These are phyloP conservation scores for Avicennia marina DNA, from an alignment of 257 asterid species.

Conservation along the genomic window DNA sequence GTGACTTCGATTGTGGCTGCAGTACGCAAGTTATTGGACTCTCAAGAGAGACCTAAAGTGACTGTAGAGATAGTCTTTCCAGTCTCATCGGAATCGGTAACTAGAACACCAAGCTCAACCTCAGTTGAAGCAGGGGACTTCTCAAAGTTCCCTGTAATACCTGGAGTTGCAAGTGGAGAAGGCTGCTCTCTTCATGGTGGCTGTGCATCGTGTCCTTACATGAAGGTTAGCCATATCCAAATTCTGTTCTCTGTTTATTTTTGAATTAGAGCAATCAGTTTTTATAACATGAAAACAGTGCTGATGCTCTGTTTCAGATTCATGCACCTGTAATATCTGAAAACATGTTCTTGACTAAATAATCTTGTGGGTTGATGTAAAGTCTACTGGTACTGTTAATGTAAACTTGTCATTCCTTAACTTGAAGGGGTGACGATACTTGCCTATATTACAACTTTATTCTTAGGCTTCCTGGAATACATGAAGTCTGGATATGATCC, in stretches of 20 bases:
- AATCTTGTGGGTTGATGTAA: no score
- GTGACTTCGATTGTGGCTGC: constrained; percentile 85
- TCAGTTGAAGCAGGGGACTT: constrained; percentile 31
- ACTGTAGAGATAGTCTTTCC: constrained; percentile 91
- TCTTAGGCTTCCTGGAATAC: no score
- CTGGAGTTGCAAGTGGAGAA: constrained; percentile 93
- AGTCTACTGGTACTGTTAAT: no score
- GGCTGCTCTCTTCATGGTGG: constrained; percentile 99
- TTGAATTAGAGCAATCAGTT: not conserved
- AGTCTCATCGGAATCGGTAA: constrained; percentile 82
- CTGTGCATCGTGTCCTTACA: constrained; percentile 97
- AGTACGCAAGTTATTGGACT: constrained; percentile 53
- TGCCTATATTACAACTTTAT: no score
- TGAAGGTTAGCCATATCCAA: constrained; percentile 63
- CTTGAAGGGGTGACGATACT: no score
- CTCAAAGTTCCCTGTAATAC: constrained; percentile 47
- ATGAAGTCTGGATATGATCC: no score
- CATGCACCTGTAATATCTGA: not conserved
- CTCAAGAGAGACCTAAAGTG: constrained; percentile 43
- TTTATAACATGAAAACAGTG: not conserved
- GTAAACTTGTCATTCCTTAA: no score
- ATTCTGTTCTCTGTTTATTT: not conserved
- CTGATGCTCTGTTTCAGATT: no score
- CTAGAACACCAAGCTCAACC: constrained; percentile 46
- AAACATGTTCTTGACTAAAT: not conserved